Evolutionary conservation across 78 protist genomes (phyloP), one percentile per base, ranked within the genome.

Genomic region (Dictyostelium intermedium): DNA sequence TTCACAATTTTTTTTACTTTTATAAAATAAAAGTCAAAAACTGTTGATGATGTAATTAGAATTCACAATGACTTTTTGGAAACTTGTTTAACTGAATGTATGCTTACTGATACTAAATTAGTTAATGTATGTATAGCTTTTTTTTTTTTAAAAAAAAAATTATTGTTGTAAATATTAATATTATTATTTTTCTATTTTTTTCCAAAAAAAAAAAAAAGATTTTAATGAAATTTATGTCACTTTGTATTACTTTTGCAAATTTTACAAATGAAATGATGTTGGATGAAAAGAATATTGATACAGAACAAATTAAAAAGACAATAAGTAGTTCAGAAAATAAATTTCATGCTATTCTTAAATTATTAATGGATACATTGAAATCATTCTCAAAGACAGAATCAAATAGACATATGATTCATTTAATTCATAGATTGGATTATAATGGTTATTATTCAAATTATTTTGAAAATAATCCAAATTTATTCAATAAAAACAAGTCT

Each of bases 51-150:
- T 53, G 91, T 97, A 32, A 82, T 97, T 53, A 32, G 32, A 32
- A 63, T 61, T 25, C 98, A 97, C 84, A 66, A 82, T 60, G 89
- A 84, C 37, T 97, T 97, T 60, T 66, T 96, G 27, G 98, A 97
- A 50, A 66, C 87, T 25, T 97, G 92, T 81, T 56, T 97, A 53
- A 83, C 91, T 20, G 92, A 95, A 79, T 91, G 96, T 86, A 74
- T 96, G 95, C 70, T 96, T 11, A 97, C 96, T 11, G 96, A 96
- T 80, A 80, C 85, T 5, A 60, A 47, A 45, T 50, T 89, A 35
- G 94, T 89, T 2, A 63, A 16, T 27, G 83, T 85, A 85, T 39
- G 82, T 84, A 6, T 56, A 6, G 7, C 20, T 20, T 13, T 20
- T 56, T 39, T 39, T 39, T 39, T 39, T 39, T 39, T 39, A 5